These are phyloP conservation scores for Thielaviopsis cerberus DNA, from an alignment of 2,329 filamentous ascomycete genomes.

Conservation along the genomic window DNA sequence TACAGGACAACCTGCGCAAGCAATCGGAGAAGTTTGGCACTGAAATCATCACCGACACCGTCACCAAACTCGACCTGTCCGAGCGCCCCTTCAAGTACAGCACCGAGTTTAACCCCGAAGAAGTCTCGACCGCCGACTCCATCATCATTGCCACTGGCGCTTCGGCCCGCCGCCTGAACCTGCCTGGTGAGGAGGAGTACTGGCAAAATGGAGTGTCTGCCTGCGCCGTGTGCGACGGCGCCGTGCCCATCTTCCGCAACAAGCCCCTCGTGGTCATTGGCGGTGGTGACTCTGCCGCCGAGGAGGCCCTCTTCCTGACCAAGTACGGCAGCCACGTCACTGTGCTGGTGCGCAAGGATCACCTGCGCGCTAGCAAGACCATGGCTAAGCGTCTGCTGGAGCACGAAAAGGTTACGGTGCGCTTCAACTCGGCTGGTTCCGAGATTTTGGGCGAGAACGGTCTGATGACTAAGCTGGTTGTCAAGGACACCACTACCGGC, in stretches of 20 bases:
- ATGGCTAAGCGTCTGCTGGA: conserved; percentile 73
- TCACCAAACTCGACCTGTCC: conserved; percentile 71
- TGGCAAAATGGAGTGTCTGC: conserved; percentile 96
- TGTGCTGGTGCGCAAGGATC: conserved; percentile 75
- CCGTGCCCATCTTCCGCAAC: conserved; percentile 90
- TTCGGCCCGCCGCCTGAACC: conserved; percentile 64
- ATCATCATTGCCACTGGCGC: conserved; percentile 92
- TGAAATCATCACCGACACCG: conserved; percentile 79
- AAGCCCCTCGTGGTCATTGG: conserved; percentile 92
- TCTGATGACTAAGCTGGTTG: conserved; percentile 70
- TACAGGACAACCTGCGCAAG: conserved; percentile 66
- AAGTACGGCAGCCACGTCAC: conserved; percentile 95
- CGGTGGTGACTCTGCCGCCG: conserved; percentile 87
- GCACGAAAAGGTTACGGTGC: conserved; percentile 79
- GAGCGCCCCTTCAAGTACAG: conserved; percentile 78
- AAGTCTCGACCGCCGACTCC: conserved; percentile 73
- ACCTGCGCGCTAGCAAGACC: conserved; percentile 71
- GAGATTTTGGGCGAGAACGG: conserved; percentile 72
- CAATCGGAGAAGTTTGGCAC: conserved; percentile 90
- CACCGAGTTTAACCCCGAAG: conserved; percentile 70
- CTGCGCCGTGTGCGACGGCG: conserved; percentile 93
- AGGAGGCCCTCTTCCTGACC: conserved; percentile 91
- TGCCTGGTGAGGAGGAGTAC: conserved; percentile 81
- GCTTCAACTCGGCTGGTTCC: conserved; percentile 63
- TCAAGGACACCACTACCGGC: conserved; percentile 63